Evolutionary conservation across 495 filamentous ascomycete genomes (phyloP), one percentile per base, ranked within the genome.

Genomic region (Podospora anserina): DNA sequence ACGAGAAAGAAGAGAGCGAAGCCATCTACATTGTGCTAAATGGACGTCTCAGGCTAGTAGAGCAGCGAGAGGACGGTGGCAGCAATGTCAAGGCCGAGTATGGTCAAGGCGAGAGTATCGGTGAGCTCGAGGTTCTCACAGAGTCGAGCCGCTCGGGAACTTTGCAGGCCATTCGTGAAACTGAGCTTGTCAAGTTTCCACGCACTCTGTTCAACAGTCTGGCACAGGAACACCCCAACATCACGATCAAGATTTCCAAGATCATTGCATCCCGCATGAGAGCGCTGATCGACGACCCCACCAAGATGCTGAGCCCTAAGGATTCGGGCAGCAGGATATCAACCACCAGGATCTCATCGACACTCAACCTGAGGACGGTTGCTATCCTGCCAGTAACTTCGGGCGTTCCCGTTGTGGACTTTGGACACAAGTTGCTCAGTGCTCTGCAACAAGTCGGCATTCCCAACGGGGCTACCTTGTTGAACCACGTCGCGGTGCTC

Each of bases 201-300:
- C 92, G 93, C 64, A 97, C 92, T 1, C 82, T 99, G 1, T 99
- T 99, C 84, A 99, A 99, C 79, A 98, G 94, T 75, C 85, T 99
- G 5, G 95, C 96, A 0, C 89, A 94, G 73, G 96, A 98, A 76
- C 96, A 99, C 75, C 94, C 96, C 6, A 96, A 93, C 19, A 97
- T 99, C 76, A 98, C 95, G 0, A 98, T 99, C 70, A 96, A 97
- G 78, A 96, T 99, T 15, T 98, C 96, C 3, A 99, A 97, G 78
- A 93, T 99, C 69, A 97, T 99, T 74, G 95, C 95, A 0, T 92
- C 94, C 54, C 87, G 96, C 11, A 99, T 98, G 95, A 86, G 94
- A 66, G 86, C 92, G 30, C 73, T 97, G 70, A 86, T 97, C 5
- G 93, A 98, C 69, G 90, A 92, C 90, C 72, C 88, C 81, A 72